Conservation (phyloP, 2,329 filamentous ascomycete species). For the Verruconis gallopava region DNA sequence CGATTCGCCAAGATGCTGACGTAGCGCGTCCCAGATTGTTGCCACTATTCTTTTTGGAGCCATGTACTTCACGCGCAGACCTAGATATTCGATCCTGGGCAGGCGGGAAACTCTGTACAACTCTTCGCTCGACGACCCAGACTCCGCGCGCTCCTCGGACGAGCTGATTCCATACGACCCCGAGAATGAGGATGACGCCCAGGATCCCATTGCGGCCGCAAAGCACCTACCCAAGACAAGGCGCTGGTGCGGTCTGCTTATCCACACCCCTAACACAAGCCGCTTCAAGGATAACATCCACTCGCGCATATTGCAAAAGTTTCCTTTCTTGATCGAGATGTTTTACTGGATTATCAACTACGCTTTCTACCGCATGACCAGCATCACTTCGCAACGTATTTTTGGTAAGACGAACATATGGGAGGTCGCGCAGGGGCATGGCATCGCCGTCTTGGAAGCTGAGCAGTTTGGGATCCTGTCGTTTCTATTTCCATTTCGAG, state of each 20-base stretch:
- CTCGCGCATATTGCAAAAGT: constrained; percentile 51
- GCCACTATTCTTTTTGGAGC: constrained; percentile 36
- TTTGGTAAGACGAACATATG: constrained; percentile 42
- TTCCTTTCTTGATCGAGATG: constrained; percentile 59
- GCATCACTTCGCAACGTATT: constrained; percentile 36
- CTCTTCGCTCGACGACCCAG: constrained; percentile 22
- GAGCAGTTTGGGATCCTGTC: constrained; percentile 38
- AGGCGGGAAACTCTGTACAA: constrained; percentile 16
- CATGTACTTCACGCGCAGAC: constrained; percentile 35
- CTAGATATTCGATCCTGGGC: constrained; percentile 30
- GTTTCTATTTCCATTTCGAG: constrained; percentile 40
- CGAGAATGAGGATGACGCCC: constrained; percentile 24
- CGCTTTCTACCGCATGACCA: constrained; percentile 49
- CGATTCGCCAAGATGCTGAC: not conserved
- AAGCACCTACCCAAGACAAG: constrained; percentile 38
- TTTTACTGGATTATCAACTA: constrained; percentile 60
- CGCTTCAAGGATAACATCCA: constrained; percentile 48
- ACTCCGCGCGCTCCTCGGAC: constrained; percentile 26
- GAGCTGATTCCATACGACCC: constrained; percentile 25
- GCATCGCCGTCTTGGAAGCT: constrained; percentile 40
- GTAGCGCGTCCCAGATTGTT: constrained; percentile 30
- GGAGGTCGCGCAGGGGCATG: constrained; percentile 43
- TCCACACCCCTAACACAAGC: constrained; percentile 45
- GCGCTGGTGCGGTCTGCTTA: constrained; percentile 38
- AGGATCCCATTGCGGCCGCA: constrained; percentile 21